A percentile compares a stretch with the other conserved stretches of the same genome.
These are phyloP conservation scores for Microbotryum silenes-acaulis DNA, from an alignment of 1,284 basidiomycete species.

Conservation along the genomic window DNA sequence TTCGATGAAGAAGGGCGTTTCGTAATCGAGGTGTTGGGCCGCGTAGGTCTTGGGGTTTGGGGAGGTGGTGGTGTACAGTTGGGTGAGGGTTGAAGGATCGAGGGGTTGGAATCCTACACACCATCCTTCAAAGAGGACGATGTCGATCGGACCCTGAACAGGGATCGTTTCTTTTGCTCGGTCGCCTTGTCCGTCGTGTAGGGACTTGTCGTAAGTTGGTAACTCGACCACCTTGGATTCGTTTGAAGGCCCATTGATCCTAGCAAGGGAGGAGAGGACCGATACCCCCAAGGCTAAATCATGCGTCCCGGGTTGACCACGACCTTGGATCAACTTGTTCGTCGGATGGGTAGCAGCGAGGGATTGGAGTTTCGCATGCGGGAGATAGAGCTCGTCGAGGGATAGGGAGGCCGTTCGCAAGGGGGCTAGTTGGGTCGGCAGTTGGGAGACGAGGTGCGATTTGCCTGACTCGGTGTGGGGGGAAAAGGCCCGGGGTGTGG, in stretches of 20 bases:
- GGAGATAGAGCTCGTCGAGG: constrained; percentile 78
- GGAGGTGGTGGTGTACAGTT: constrained; percentile 35
- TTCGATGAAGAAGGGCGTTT: constrained; percentile 31
- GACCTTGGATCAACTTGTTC: constrained; percentile 63
- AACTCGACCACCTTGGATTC: constrained; percentile 48
- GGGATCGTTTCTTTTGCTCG: constrained; percentile 48
- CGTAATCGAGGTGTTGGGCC: constrained; percentile 20
- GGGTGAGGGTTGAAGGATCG: constrained; percentile 38
- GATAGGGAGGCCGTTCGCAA: constrained; percentile 61
- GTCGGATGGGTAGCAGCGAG: constrained; percentile 52
- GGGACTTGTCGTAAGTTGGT: constrained; percentile 81
- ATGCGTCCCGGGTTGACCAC: constrained; percentile 82
- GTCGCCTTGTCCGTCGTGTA: constrained; percentile 72
- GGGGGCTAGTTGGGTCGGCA: constrained; percentile 49
- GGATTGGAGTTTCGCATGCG: constrained; percentile 52
- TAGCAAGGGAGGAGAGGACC: constrained; percentile 50
- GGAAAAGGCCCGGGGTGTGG: too few relatives aligned
- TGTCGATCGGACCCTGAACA: constrained; percentile 52
- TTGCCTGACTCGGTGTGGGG: constrained; percentile 52
- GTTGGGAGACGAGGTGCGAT: constrained; percentile 57
- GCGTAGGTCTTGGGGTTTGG: constrained; percentile 3
- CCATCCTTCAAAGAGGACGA: constrained; percentile 77
- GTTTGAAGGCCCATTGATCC: constrained; percentile 42
- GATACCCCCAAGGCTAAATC: constrained; percentile 58
- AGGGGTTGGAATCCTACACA: constrained; percentile 45